Percentiles rank a stretch among this genome's conserved stretches.
These are phyloP conservation scores for Penicillium sp. DNA, from an alignment of 2,329 filamentous ascomycete species.

Conservation along the genomic window DNA sequence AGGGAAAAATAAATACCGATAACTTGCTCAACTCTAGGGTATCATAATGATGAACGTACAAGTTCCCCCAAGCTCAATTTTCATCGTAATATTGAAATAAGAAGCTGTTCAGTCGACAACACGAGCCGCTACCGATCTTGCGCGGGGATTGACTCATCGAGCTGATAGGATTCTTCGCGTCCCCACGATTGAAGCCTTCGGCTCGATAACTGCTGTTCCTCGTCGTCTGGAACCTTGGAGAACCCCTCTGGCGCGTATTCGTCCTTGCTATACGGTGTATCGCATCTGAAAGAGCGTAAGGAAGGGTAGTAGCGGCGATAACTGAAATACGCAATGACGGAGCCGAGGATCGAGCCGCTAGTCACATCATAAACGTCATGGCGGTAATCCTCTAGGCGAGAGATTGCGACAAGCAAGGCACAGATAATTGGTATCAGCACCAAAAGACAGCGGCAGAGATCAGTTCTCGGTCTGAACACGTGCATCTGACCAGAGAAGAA, in stretches of 20 bases:
- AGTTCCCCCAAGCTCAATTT: neutral
- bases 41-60: constrained; percentile 16
- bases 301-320: constrained; percentile 66
- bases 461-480: constrained; percentile 62
- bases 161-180: constrained; percentile 30
- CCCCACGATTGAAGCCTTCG: constrained; percentile 23
- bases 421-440: constrained; percentile 61
- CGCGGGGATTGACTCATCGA: constrained; percentile 27
- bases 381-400: constrained; percentile 66
- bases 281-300: constrained; percentile 56
- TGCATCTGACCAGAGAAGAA: constrained; percentile 61
- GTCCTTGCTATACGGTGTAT: constrained; percentile 53
- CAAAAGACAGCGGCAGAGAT: constrained; percentile 60
- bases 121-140: constrained; percentile 7
- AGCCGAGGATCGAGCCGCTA: constrained; percentile 59
- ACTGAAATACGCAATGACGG: constrained; percentile 60
- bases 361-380: constrained; percentile 69
- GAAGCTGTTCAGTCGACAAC: neutral
- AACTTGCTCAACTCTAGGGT: constrained; percentile 16
- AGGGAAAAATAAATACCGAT: neutral
- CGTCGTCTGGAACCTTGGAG: constrained; percentile 34
- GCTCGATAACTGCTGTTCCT: constrained; percentile 37
- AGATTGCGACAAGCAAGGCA: constrained; percentile 65
- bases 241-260: constrained; percentile 35
- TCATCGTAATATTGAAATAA: neutral